phyloP scores from a whole-genome alignment of 164 flowering plant species.

The Magnolia changhungtana region DNA sequence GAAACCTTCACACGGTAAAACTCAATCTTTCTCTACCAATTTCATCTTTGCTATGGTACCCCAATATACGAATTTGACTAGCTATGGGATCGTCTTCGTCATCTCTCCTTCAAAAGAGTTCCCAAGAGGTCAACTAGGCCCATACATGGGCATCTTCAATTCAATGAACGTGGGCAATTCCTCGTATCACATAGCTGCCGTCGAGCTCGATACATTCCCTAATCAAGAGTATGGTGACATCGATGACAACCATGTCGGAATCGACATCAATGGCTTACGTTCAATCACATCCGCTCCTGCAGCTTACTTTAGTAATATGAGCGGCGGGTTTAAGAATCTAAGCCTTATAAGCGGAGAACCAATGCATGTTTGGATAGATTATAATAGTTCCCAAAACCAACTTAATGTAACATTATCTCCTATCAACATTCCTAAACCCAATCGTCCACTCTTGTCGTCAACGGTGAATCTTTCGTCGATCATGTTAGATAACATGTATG shows the following conservation, averaged over 20 bases:
- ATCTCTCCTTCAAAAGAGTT: not conserved
- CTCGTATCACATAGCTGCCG: conserved; percentile 10
- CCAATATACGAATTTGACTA: not conserved
- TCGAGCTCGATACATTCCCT: conserved; percentile 7
- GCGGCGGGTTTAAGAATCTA: not conserved
- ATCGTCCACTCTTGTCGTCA: conserved; percentile 8
- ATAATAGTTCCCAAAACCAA: not conserved
- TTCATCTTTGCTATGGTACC: not conserved
- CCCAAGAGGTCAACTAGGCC: not conserved
- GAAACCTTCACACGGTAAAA: not conserved
- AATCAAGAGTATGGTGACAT: not conserved
- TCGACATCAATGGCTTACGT: conserved; percentile 6
- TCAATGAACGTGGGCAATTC: not conserved
- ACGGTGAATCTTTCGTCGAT: conserved; percentile 1
- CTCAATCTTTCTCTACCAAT: not conserved
- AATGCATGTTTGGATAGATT: conserved; percentile 13
- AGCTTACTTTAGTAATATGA: not conserved
- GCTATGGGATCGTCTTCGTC: not conserved
- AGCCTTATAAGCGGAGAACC: conserved; percentile 3
- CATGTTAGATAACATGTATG: conserved; percentile 11
- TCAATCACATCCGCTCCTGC: not conserved
- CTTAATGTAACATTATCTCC: conserved; percentile 13
- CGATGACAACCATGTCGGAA: conserved; percentile 14
- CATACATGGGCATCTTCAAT: conserved; percentile 10
- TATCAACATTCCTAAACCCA: not conserved